Percentiles rank a stretch among this genome's conserved stretches.
These are phyloP conservation scores for Heliosperma pusillum DNA, from an alignment of 148 eudicot genomes.

Conservation along the genomic window DNA sequence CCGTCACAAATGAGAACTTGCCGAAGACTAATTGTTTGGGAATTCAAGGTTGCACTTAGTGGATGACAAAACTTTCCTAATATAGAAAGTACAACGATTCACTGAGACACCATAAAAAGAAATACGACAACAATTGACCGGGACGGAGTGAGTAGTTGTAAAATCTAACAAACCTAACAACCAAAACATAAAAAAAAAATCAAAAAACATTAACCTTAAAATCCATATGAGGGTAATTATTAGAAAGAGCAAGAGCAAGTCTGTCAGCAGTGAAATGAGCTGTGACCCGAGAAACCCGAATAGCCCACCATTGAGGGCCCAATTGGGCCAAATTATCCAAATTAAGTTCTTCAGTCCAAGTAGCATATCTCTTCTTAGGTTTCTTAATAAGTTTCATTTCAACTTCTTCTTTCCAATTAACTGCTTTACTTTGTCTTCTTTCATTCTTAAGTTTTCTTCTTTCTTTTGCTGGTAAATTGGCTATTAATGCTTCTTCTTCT, in stretches of 20 bases:
- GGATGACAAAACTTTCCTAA: too few species aligned
- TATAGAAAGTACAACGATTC: too few species aligned
- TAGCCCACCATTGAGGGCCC: conserved; percentile 91
- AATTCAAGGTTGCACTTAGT: too few species aligned
- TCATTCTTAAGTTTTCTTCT: conserved; percentile 70
- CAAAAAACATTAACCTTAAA: conserved; percentile 55
- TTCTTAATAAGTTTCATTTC: conserved; percentile 68
- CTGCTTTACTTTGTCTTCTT: conserved; percentile 61
- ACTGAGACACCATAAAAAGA: too few species aligned
- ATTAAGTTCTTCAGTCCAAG: conserved; percentile 86
- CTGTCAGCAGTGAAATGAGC: conserved; percentile 42
- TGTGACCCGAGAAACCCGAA: conserved; percentile 53
- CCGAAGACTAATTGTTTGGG: too few species aligned
- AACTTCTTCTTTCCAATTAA: conserved; percentile 75
- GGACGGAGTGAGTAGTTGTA: too few species aligned
- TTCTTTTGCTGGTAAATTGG: conserved; percentile 52
- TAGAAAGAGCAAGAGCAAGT: conserved; percentile 47
- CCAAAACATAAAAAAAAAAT: background rate
- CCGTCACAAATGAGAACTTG: too few species aligned
- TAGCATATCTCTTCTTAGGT: conserved; percentile 45
- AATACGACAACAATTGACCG: too few species aligned
- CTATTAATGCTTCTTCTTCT: conserved; percentile 21
- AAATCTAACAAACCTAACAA: background rate
- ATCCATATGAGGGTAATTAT: conserved; percentile 49
- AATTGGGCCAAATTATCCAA: conserved; percentile 54